These are phyloP conservation scores for Mycena alexandri DNA, from an alignment of 768 basidiomycete species.

Conservation along the genomic window DNA sequence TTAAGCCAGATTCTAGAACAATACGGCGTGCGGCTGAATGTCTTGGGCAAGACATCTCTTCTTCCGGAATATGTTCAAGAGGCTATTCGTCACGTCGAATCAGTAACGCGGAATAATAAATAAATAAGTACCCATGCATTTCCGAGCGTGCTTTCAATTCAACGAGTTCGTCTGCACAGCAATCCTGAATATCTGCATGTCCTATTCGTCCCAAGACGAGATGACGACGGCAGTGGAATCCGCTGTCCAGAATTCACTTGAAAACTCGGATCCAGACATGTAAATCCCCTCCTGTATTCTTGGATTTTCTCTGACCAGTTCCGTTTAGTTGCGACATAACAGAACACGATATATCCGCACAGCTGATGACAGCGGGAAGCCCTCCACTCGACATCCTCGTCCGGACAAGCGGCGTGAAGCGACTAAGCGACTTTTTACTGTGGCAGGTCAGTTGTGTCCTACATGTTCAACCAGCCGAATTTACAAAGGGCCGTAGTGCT, in stretches of 20 bases:
- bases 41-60: constrained; percentile 82
- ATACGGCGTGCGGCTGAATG: constrained; percentile 87
- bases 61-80: constrained; percentile 82
- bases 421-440: constrained; percentile 90
- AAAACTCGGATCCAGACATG: constrained; percentile 36
- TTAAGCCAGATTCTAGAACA: constrained; percentile 81
- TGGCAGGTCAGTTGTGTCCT: constrained; percentile 85
- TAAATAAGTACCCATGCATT: constrained; percentile 58
- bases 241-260: constrained; percentile 58
- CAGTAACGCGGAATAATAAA: constrained; percentile 80
- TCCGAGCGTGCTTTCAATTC: constrained; percentile 7
- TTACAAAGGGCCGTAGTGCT: constrained; percentile 64
- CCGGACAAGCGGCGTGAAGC: constrained; percentile 90
- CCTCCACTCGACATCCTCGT: constrained; percentile 92
- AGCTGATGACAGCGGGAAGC: constrained; percentile 78
- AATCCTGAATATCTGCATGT: constrained; percentile 92
- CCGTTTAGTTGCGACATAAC: constrained; percentile 56
- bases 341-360: constrained; percentile 73
- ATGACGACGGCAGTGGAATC: constrained; percentile 83
- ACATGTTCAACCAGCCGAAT: neutral
- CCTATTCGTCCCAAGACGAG: constrained; percentile 93
- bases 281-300: constrained; percentile 6
- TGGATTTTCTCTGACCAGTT: neutral
- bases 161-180: constrained; percentile 61
- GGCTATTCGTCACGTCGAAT: constrained; percentile 79